Conservation (phyloP, 352 stramenopile genomes). For the Phytophthora niederhauseri region DNA sequence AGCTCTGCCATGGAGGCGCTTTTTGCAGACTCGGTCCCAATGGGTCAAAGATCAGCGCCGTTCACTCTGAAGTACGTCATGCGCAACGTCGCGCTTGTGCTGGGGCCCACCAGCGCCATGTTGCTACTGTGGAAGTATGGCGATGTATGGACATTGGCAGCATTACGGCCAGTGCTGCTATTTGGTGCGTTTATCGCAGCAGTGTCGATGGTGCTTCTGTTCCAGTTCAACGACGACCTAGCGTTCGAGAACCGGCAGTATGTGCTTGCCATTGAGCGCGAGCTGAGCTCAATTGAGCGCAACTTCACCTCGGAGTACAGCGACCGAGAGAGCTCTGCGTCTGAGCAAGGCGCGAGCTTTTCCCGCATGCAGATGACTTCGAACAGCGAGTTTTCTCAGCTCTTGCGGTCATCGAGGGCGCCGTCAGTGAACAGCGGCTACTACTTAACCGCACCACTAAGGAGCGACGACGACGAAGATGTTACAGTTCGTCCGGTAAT, state of each 20-base stretch:
- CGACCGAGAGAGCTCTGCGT: conserved; percentile 25
- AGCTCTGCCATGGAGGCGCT: conserved; percentile 80
- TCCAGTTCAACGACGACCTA: conserved; percentile 82
- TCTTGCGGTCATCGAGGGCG: conserved; percentile 27
- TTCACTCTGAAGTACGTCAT: conserved; percentile 83
- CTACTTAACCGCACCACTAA: conserved; percentile 16
- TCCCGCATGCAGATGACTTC: conserved; percentile 12
- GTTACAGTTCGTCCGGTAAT: conserved; percentile 4
- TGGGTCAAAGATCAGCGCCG: conserved; percentile 66
- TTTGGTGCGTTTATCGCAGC: conserved; percentile 66
- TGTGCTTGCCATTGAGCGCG: conserved; percentile 57
- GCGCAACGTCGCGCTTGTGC: conserved; percentile 51
- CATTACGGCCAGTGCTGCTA: conserved; percentile 69
- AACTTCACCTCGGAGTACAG: conserved; percentile 68
- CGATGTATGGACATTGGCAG: conserved; percentile 73
- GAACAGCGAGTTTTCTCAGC: conserved; percentile 42
- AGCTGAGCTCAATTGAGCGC: conserved; percentile 67
- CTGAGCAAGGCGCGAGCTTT: conserved; percentile 5
- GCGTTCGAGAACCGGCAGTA: conserved; percentile 72
- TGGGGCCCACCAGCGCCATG: conserved; percentile 65
- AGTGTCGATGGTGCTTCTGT: conserved; percentile 64
- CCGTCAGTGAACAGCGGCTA: conserved; percentile 20
- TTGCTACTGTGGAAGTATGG: conserved; percentile 75
- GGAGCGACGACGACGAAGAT: conserved; percentile 17
- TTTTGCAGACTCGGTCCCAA: conserved; percentile 83